phyloP scores from a whole-genome alignment of 2,329 filamentous ascomycete species.

The Cyphellophora attinorum region DNA sequence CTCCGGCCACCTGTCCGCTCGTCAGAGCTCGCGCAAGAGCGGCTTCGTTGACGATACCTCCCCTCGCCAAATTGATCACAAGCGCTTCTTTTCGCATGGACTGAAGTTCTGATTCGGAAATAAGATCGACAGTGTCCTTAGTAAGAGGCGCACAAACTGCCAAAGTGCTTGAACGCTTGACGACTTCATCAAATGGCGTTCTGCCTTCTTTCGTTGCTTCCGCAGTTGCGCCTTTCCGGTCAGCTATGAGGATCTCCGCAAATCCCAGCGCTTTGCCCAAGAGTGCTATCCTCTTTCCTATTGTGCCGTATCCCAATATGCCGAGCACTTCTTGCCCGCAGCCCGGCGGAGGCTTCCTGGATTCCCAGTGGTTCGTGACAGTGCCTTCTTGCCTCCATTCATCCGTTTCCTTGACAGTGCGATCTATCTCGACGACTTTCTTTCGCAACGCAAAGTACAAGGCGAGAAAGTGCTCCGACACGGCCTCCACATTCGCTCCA shows the following conservation, averaged over 20 bases:
- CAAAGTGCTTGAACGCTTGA: constrained; percentile 23
- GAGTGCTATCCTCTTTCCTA: constrained; percentile 37
- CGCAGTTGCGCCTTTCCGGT: constrained; percentile 28
- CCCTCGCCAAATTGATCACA: constrained; percentile 40
- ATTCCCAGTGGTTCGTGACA: constrained; percentile 22
- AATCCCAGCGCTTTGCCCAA: constrained; percentile 39
- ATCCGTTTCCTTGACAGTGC: constrained; percentile 22
- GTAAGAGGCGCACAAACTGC: constrained; percentile 23
- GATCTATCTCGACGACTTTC: constrained; percentile 29
- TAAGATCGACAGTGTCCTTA: constrained; percentile 24
- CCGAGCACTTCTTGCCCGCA: constrained; percentile 40
- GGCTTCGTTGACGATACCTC: constrained; percentile 42
- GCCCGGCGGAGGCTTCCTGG: constrained; percentile 29
- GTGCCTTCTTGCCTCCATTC: constrained; percentile 33
- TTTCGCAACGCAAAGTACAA: constrained; percentile 39
- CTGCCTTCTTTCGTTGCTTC: constrained; percentile 6
- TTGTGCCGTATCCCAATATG: constrained; percentile 40
- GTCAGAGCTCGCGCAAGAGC: constrained; percentile 37
- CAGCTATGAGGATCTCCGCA: constrained; percentile 37
- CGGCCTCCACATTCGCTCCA: constrained; percentile 37
- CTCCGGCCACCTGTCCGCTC: constrained; percentile 36
- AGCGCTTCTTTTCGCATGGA: constrained; percentile 36
- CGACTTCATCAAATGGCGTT: constrained; percentile 22
- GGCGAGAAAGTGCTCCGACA: constrained; percentile 41
- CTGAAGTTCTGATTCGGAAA: constrained; percentile 30